Evolutionary conservation across 2,329 filamentous ascomycete genomes (phyloP), one percentile per base, ranked within the genome.

Genomic region (Cladosporium sp.): DNA sequence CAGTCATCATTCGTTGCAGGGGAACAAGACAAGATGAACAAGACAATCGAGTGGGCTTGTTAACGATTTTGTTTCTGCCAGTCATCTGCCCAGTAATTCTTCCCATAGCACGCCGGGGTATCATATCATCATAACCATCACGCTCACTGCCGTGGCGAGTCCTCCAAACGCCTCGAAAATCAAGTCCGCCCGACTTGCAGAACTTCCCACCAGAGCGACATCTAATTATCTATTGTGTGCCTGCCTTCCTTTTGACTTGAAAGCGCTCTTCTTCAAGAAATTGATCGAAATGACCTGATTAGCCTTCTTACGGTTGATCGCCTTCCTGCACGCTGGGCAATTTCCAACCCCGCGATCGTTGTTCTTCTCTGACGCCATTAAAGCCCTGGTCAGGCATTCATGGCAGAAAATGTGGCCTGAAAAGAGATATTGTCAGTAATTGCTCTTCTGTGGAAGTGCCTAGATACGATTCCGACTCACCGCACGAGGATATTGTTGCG

Each of bases 401-500:
- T 84, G 80, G 62, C 82, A 85, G 64, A 84, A 84, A 19, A 84
- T 70, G 60, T 85, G 82, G 0, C 81, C 80, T 82, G 50, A 22
- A 9, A 27, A 27, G 22, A 27, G 8, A 15, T 9, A 30, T 57
- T 22, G 50, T 51, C 40, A 56, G 42, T 43, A n/a, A n/a, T n/a
- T n/a, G n/a, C 34, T 12, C 6, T 12, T 37, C 13, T 4, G 8
- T 17, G 37, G 17, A 7, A 15, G 7, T 15, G 7, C 17, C 5
- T 15, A 8, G 53, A 15, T 24, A 42, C 19, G 43, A 29, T 37
- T 37, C 32, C n/a, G 36, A 69, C 76, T 50, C 70, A 82, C 80
- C 82, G 60, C 82, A 85, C 18, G 73, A 66, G 2, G 82, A 84
- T 3, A 74, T 78, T 2, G 81, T 83, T 8, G 81, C 73, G 61